Percentiles rank a stretch among this genome's conserved stretches.
Evolutionary conservation across 225 moss, liverwort and hornwort genomes (phyloP).

Genomic region (Thuidium tamariscinum): DNA sequence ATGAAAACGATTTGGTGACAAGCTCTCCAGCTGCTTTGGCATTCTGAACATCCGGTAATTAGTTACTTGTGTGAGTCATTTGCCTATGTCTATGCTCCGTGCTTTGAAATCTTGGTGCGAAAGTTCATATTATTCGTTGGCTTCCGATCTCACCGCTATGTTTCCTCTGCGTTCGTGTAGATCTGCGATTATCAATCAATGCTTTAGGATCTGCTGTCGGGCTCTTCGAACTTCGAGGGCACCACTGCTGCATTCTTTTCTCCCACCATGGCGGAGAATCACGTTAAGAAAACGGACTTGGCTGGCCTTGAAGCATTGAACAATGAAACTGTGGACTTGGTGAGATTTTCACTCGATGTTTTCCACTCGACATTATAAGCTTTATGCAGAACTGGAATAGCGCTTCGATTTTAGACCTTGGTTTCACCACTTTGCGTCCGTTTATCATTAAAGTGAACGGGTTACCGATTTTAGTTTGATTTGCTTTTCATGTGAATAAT

Average conservation of each 20-base stretch:
- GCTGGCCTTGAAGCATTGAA: constrained; percentile 27
- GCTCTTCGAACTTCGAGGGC: not conserved
- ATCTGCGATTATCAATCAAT: not conserved
- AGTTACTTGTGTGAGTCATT: not conserved
- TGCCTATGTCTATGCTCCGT: not conserved
- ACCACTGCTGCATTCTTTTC: not conserved
- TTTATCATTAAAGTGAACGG: not conserved
- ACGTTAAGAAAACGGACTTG: constrained; percentile 7
- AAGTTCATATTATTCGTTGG: not conserved
- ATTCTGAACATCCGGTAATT: not conserved
- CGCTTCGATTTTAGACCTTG: not conserved
- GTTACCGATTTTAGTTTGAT: not conserved
- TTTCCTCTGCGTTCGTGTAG: not conserved
- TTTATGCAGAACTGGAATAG: not conserved
- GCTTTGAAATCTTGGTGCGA: not conserved
- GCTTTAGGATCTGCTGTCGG: not conserved
- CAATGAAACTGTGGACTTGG: constrained; percentile 40
- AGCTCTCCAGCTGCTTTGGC: not conserved
- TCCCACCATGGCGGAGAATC: constrained; percentile 21
- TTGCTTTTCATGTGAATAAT: not conserved
- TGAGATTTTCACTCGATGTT: not conserved
- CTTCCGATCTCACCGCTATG: not conserved
- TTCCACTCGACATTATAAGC: not conserved
- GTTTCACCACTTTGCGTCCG: not conserved
- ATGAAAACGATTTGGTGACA: not conserved